Conservation (phyloP, 2,329 filamentous ascomycete genomes). For the Fusarium brachygibbosum region DNA sequence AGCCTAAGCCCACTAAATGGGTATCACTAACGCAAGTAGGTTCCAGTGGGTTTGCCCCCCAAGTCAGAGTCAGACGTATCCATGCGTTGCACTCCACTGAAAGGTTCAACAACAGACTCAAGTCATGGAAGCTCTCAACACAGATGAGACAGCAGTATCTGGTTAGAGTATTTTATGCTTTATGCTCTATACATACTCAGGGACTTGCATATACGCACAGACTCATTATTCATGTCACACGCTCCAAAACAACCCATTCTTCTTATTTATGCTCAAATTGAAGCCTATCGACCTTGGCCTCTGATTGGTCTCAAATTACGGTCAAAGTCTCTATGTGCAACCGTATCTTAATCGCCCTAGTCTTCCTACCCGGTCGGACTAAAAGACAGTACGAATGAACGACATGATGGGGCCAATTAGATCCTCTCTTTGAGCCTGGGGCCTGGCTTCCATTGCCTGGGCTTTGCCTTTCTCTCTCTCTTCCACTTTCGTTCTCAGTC, state of each 20-base stretch:
- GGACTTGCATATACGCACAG: slow-evolving; percentile 1
- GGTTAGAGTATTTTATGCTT: neutral
- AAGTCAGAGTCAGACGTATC: neutral
- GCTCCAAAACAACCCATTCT: neutral
- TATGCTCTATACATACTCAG: neutral
- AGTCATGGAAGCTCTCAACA: neutral
- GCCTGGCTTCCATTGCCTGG: slow-evolving; percentile 22
- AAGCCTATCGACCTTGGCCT: slow-evolving; percentile 4
- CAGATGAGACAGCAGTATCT: neutral
- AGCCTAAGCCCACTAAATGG: slow-evolving; percentile 23
- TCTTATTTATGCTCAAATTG: slow-evolving; percentile 22
- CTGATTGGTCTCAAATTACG: slow-evolving; percentile 29
- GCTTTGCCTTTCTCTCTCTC: slow-evolving; percentile 9
- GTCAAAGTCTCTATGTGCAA: slow-evolving; percentile 16
- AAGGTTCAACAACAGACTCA: neutral
- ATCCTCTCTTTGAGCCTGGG: slow-evolving; percentile 8
- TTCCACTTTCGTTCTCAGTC: slow-evolving; percentile 8
- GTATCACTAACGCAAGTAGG: slow-evolving; percentile 1
- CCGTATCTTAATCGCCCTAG: slow-evolving; percentile 31
- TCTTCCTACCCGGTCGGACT: slow-evolving; percentile 14
- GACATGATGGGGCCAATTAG: slow-evolving; percentile 44
- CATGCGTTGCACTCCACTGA: neutral
- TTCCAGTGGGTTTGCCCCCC: neutral
- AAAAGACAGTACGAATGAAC: slow-evolving; percentile 40
- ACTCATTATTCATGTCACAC: slow-evolving; percentile 23